These are phyloP conservation scores for Didymella glomerata DNA, from an alignment of 2,329 filamentous ascomycete genomes.

Conservation along the genomic window DNA sequence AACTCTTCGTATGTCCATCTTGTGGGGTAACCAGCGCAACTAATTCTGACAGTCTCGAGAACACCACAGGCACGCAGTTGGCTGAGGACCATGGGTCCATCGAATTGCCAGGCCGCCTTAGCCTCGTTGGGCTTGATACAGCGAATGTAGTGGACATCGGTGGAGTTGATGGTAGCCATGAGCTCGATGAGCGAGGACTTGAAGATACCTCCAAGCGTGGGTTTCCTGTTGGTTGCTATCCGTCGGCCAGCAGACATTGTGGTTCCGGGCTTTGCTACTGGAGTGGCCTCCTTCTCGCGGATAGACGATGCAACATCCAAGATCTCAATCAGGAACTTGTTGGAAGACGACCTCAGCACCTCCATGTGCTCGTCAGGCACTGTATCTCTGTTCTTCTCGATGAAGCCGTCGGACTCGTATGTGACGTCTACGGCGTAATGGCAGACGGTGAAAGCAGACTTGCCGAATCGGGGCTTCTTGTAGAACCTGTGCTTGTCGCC, in stretches of 20 bases:
- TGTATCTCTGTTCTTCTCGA: slow-evolving; percentile 99
- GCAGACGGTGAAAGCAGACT: slow-evolving; percentile 96
- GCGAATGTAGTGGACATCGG: slow-evolving; percentile 97
- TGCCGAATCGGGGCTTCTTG: slow-evolving; percentile 98
- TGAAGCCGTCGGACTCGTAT: slow-evolving; percentile 98
- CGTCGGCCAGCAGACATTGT: slow-evolving; percentile 77
- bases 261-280: slow-evolving; percentile 73
- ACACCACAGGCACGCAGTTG: slow-evolving; percentile 98
- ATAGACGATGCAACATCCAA: slow-evolving; percentile 85
- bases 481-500: slow-evolving; percentile 94
- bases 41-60: slow-evolving; percentile 96
- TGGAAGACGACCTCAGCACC: slow-evolving; percentile 83
- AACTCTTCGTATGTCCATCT: slow-evolving; percentile 99
- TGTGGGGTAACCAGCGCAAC: slow-evolving; percentile 95
- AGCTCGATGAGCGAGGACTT: slow-evolving; percentile 97
- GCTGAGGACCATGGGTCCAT: slow-evolving; percentile 97
- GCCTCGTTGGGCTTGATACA: slow-evolving; percentile 99
- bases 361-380: slow-evolving; percentile 98
- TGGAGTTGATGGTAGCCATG: slow-evolving; percentile 97
- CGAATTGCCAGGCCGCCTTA: slow-evolving; percentile 97
- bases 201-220: slow-evolving; percentile 97
- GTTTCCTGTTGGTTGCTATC: slow-evolving; percentile 93
- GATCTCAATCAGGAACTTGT: slow-evolving; percentile 84
- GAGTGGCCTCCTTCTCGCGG: slow-evolving; percentile 81
- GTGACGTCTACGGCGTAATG: slow-evolving; percentile 98